phyloP scores from a whole-genome alignment of 169 alveolate genomes.

The Plasmodium fragile region DNA sequence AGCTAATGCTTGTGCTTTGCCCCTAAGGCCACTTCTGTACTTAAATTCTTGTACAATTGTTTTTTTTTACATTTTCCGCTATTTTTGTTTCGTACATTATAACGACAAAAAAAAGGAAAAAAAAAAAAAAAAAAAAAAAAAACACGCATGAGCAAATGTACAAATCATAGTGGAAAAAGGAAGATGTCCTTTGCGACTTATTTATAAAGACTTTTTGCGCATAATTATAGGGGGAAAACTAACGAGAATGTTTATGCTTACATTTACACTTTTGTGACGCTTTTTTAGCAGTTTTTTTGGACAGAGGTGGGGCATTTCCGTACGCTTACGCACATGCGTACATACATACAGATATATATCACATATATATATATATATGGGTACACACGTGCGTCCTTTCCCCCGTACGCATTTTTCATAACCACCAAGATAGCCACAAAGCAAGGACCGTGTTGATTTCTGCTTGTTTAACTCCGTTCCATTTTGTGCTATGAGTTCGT shows the following conservation, averaged over 20 bases:
- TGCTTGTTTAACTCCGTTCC: background rate
- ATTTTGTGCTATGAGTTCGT: background rate
- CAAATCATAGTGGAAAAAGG: background rate
- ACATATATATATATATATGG: conserved; percentile 10
- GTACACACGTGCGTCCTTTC: background rate
- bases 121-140: background rate
- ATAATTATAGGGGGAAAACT: background rate
- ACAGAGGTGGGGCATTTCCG: conserved; percentile 32
- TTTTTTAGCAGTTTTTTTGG: background rate
- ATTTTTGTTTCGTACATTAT: background rate
- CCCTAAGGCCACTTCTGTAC: background rate
- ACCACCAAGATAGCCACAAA: background rate
- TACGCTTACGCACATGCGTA: background rate
- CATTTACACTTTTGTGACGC: background rate
- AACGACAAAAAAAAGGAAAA: background rate
- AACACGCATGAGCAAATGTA: background rate
- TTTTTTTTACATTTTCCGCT: background rate
- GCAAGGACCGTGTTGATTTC: background rate
- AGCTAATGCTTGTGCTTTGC: background rate
- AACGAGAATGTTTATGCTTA: conserved; percentile 11
- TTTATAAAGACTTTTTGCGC: background rate
- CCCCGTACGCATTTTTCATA: background rate
- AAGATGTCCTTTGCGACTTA: conserved; percentile 2
- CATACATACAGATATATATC: conserved; percentile 8
- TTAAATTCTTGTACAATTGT: background rate